Base-by-base conservation (phyloP, 106 monocot species). In the Dendrobium huoshanense region DNA sequence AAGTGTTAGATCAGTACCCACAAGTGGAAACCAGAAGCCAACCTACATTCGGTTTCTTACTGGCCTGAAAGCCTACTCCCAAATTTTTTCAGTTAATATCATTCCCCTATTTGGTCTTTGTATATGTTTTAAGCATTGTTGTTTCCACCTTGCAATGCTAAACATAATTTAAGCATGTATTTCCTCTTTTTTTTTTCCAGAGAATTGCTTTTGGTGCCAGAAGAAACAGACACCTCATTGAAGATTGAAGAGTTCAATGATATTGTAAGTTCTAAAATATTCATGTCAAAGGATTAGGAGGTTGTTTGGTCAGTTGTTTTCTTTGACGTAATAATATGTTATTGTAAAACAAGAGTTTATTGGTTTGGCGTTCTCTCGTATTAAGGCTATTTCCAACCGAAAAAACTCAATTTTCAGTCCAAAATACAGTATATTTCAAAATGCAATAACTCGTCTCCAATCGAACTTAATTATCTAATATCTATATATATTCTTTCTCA, bases 31-130 rank as follows among this genome's bases (percentile, higher is more conserved):
- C 29, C 90, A 87, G 88, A 95, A 87, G 73, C 97, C 97, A 17
- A 89, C 97, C 11, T 98, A 98, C 86, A 91, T 98, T 45, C 89
- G 92, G 65, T 98, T 94, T 78, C 92, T 98, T 55, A 94, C 97
- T 6, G 97, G 97, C 80, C 81, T 98, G 75, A 98, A 92, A 88
- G 97, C 97, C 61, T 98, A 98, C 82, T 94, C 97, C 40, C 90
- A 93, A 80, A 98, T 98, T 58, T 98, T 95, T 85, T 94, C 98
- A 85, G 92, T 98, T 87, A 83, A 22, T 64, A 19, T 64, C 45
- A 22, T 45, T 17, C 16, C 11, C 7, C n/a, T 41, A 40, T 81
- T 29, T 78, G 2, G 17, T 72, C 67, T 16, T 17, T 8, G 5
- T 22, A 51, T 51, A 0, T 3, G n/a, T n/a, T 64, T 55, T 55